Base-by-base conservation (phyloP, 805 yeast species). In the Komagataella pseudopastoris region DNA sequence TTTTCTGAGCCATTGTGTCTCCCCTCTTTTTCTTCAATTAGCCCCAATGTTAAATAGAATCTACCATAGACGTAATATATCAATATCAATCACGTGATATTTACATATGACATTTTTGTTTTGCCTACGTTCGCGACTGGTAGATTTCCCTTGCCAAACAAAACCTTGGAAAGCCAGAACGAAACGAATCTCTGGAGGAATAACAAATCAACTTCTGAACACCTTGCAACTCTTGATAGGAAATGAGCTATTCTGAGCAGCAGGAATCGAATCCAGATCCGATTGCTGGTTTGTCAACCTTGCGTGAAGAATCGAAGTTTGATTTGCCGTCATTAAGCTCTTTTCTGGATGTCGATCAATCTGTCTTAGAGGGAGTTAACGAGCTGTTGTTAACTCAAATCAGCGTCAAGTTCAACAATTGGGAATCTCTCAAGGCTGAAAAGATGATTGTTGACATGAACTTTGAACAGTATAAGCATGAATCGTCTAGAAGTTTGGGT, bases 391-490 rank as follows among this genome's bases (percentile, higher is more conserved):
- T 71, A 16, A 50, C 47, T 1, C 61, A 63, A 43, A 51, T 75
- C 4, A 58, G 61, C 24, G 53, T 53, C 2, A 68, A 63, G 49
- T 53, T 70, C 16, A 56, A 58, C 4, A 72, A 71, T 48, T 61
- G 67, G 47, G 64, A 70, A 36, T 60, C 61, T 7, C 49, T 73
- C 45, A 63, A 66, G 52, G 69, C 77, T 1, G 68, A 67, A 47
- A 68, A 66, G 49, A 51, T 69, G 48, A 57, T 67, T 2, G 45
- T 69, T 24, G 70, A 67, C 52, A 65, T 74, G 10, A 64, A 65
- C n/a, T 59, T 68, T 16, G 77, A 75, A 51, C 76, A 71, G 51
- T 55, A 63, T 16, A 65, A 66, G 18, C 71, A 68, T 44, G 53
- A 69, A 1, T 58, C 62, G 1, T 52, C 57, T 6, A 68, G 64